Base-by-base conservation (phyloP, 2,329 filamentous ascomycete genomes). In the Alternaria rosae region DNA sequence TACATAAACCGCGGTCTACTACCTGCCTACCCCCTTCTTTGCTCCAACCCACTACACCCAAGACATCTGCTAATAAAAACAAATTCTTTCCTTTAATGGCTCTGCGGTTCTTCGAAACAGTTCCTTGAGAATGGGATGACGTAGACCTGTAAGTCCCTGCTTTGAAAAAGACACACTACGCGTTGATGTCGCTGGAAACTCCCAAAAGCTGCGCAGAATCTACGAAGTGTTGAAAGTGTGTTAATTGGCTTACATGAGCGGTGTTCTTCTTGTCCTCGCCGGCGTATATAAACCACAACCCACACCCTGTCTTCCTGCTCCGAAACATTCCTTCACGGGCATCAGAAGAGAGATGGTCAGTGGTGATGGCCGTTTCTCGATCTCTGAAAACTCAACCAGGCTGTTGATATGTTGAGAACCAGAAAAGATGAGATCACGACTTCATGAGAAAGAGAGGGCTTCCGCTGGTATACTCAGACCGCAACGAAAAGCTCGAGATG, bases 1-100 rank as follows among this genome's bases (percentile, higher is more conserved):
- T 38, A 38, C 17, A 38, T 0, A 5, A 38, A 3, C 35, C 35
- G 3, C 35, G n/a, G 35, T 2, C n/a, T 38, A 17, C n/a, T 38
- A n/a, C 9, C 11, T 17, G 15, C 8, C 0, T 17, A 2, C 8
- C 35, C 11, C 11, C 9, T 5, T 38, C 35, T 38, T 38, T 11
- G 9, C 9, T 17, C 15, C 35, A 5, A 15, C 17, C 9, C 3
- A 17, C 11, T 3, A 38, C 1, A 15, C 5, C 4, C 5, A 0
- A 17, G 35, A 6, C 15, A 11, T 6, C 35, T 38, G 35, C n/a
- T n/a, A n/a, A n/a, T n/a, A 17, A 17, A 38, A 6, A 6, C 4
- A 11, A 1, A 17, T 4, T 2, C 15, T 2, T 3, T 10, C 0
- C 8, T 9, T 38, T n/a, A 0, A 38, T 38, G 35, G 35, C 35